These are phyloP conservation scores for Talaromyces liani DNA, from an alignment of 495 filamentous ascomycete genomes.

Conservation along the genomic window DNA sequence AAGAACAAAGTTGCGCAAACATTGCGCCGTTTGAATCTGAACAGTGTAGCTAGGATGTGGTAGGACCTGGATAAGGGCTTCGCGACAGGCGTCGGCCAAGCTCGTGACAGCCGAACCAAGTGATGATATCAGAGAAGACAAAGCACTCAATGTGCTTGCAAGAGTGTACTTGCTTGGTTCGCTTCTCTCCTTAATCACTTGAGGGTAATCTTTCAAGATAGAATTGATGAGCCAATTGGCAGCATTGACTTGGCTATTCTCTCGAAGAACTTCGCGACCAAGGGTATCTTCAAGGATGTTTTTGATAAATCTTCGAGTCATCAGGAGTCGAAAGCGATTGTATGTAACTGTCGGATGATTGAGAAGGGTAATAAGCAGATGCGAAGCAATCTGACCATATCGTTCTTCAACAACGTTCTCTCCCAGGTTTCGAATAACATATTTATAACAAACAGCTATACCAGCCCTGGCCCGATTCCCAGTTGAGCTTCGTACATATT, in stretches of 20 bases:
- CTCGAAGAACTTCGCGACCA: constrained; percentile 74
- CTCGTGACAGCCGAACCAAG: constrained; percentile 73
- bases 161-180: constrained; percentile 87
- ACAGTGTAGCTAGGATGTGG: constrained; percentile 96
- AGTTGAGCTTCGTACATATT: constrained; percentile 75
- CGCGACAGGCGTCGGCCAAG: constrained; percentile 73
- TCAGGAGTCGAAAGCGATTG: constrained; percentile 83
- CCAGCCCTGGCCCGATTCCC: constrained; percentile 75
- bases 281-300: constrained; percentile 78
- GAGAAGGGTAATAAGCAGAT: constrained; percentile 72
- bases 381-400: constrained; percentile 72
- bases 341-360: constrained; percentile 67
- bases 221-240: constrained; percentile 79
- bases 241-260: constrained; percentile 76
- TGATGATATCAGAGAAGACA: constrained; percentile 69
- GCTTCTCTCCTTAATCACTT: constrained; percentile 81
- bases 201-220: constrained; percentile 89
- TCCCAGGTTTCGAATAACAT: constrained; percentile 64
- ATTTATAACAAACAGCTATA: constrained; percentile 80
- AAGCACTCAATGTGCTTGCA: constrained; percentile 67
- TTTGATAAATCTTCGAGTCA: constrained; percentile 77
- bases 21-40: constrained; percentile 79
- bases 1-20: constrained; percentile 77
- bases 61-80: constrained; percentile 82
- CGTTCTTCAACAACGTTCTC: constrained; percentile 69